Base-by-base conservation (phyloP, 352 stramenopile genomes). In the Globisporangium viniferum region DNA sequence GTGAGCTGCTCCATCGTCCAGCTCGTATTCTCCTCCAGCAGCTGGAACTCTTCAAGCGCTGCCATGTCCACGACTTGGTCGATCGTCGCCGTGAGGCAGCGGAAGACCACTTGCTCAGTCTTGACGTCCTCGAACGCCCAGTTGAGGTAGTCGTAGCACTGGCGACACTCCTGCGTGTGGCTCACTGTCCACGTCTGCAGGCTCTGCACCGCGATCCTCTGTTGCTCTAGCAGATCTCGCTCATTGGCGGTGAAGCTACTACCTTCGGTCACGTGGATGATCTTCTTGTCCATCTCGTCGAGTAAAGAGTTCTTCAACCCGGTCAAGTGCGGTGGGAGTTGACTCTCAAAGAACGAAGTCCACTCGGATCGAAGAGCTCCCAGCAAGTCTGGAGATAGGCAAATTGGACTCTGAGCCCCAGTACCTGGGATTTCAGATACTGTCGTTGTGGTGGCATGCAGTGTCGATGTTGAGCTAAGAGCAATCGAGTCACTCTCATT, bases 131-230 rank as follows among this genome's bases (percentile, higher is more conserved):
- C 74, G 6, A 88, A 53, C 2, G 73, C 74, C 73, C 70, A 85
- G 56, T 73, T 75, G 44, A 89, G 51, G 56, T 85, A 90, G 62
- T 83, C 79, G 57, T 86, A 86, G 61, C 79, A 83, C 44, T 78
- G 66, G 0, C 80, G 68, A 48, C 82, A 90, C 44, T 89, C 82
- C 18, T 78, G 58, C 1, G 80, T 71, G 36, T 90, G 82, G 18
- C 70, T 75, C 15, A 64, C 49, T 3, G 68, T 79, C 82, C 82
- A 90, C 3, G 41, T 58, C 51, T 81, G 78, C 14, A 90, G 73
- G 31, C 60, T 59, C 1, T 69, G 56, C 22, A 89, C 54, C 0
- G 65, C 55, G 4, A 60, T 14, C 1, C 41, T 48, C 12, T 73
- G 64, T 10, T 77, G 20, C n/a, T 64, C 31, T 2, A 59, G 53